Conservation (phyloP, 2,329 filamentous ascomycete species). For the Coniella vitis region DNA sequence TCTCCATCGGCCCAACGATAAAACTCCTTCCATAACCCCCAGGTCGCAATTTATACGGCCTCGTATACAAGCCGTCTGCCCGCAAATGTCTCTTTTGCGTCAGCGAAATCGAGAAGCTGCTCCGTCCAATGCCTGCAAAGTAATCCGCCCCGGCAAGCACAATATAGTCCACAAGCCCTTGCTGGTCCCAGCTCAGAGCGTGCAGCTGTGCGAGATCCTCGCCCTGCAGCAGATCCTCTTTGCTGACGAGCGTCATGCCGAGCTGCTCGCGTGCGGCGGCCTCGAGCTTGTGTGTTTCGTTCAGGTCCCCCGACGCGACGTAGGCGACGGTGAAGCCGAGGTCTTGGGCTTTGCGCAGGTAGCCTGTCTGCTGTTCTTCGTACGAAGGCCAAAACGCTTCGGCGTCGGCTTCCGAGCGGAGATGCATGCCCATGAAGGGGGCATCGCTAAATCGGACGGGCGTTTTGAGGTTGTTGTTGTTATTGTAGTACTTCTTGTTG, state of each 20-base stretch:
- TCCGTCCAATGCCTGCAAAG: conserved; percentile 39
- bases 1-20: conserved; percentile 36
- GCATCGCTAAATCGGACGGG: too few relatives aligned
- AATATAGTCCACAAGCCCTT: conserved; percentile 35
- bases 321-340: conserved; percentile 31
- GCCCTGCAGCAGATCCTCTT: conserved; percentile 27
- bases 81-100: conserved; percentile 38
- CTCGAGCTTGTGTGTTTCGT: conserved; percentile 33
- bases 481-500: too few relatives aligned
- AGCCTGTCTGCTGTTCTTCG: conserved; percentile 33
- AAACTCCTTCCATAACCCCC: conserved; percentile 36
- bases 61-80: conserved; percentile 32
- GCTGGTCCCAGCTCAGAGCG: conserved; percentile 37
- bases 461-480: too few relatives aligned
- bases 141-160: conserved; percentile 33
- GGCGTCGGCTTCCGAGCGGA: conserved; percentile 41
- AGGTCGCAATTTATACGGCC: conserved; percentile 35
- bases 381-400: conserved; percentile 38
- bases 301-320: conserved; percentile 38
- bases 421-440: conserved; percentile 34
- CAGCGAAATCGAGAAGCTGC: conserved; percentile 40
- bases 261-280: conserved; percentile 26
- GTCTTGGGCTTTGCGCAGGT: conserved; percentile 29
- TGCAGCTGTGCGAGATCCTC: conserved; percentile 26
- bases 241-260: conserved; percentile 30